Percentiles rank a stretch among this genome's conserved stretches.
phyloP scores from a whole-genome alignment of 257 asterid genomes.

The Echium plantagineum region DNA sequence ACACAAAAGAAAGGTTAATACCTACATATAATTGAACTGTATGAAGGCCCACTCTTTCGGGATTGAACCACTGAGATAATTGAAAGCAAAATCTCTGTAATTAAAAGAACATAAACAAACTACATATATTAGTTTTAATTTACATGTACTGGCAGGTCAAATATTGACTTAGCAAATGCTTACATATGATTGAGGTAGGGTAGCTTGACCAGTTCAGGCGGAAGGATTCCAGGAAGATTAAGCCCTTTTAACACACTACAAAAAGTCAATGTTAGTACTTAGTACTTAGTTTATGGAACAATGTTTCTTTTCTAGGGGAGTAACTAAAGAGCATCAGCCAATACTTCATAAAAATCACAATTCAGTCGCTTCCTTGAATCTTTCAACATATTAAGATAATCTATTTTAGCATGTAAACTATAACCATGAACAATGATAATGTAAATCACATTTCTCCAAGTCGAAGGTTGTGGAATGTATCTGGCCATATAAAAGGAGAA shows the following conservation, averaged over 20 bases:
- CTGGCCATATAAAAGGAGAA: constrained; percentile 3
- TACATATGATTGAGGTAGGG: constrained; percentile 61
- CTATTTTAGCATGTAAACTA: too few relatives aligned
- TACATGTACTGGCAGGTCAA: not conserved
- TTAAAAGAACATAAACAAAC: constrained; percentile 1
- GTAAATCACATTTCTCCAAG: not conserved
- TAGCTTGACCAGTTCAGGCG: constrained; percentile 44
- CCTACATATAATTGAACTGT: constrained; percentile 52
- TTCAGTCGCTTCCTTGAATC: too few relatives aligned
- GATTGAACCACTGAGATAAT: constrained; percentile 66
- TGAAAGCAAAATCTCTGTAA: constrained; percentile 82
- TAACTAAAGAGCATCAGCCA: not conserved
- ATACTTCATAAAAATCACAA: too few relatives aligned
- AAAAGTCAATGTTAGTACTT: not conserved
- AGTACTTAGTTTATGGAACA: too few relatives aligned
- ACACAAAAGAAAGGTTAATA: constrained; percentile 1
- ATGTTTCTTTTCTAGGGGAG: not conserved
- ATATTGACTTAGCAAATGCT: constrained; percentile 8
- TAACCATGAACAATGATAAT: not conserved
- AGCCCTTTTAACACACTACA: constrained; percentile 67
- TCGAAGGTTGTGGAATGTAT: not conserved
- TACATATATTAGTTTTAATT: constrained; percentile 1
- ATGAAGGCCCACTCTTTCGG: constrained; percentile 75
- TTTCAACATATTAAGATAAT: too few relatives aligned
- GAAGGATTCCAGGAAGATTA: constrained; percentile 77